A percentile compares a stretch with the other conserved stretches of the same genome.
Conservation (phyloP, 345 rosid genomes). For the Angophora floribunda region DNA sequence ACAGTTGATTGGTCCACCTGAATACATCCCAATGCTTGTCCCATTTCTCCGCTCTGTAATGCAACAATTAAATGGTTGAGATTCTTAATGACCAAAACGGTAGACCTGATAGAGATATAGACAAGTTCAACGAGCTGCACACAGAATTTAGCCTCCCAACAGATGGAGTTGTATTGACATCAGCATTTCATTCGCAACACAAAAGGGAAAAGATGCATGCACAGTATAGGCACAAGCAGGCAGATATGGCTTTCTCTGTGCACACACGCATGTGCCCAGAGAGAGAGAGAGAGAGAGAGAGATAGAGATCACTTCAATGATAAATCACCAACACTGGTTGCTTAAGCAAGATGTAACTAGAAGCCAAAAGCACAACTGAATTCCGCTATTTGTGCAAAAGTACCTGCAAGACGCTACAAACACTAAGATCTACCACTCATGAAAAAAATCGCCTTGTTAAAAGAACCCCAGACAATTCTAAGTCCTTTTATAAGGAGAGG, state of each 20-base stretch:
- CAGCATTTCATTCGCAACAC: background rate
- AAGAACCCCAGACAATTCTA: background rate
- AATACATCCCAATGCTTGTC: constrained; percentile 46
- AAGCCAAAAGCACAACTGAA: background rate
- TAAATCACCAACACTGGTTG: background rate
- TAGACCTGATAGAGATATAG: background rate
- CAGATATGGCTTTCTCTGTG: background rate
- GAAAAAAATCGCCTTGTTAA: background rate
- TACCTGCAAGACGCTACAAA: background rate
- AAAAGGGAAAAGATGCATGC: background rate
- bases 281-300: background rate
- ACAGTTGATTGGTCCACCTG: constrained; percentile 78
- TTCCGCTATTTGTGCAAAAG: background rate
- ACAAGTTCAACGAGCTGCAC: background rate
- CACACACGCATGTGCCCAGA: background rate
- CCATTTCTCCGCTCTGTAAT: constrained; percentile 16
- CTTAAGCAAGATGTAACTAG: background rate
- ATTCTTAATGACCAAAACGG: background rate
- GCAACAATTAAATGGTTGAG: background rate
- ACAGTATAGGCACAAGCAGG: background rate
- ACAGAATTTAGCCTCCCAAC: background rate
- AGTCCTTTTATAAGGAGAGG: background rate
- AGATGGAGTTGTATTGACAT: background rate
- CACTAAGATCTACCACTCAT: background rate
- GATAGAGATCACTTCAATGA: background rate